These are phyloP conservation scores for Aaosphaeria pasadenensis DNA, from an alignment of 2,329 filamentous ascomycete genomes.

Conservation along the genomic window DNA sequence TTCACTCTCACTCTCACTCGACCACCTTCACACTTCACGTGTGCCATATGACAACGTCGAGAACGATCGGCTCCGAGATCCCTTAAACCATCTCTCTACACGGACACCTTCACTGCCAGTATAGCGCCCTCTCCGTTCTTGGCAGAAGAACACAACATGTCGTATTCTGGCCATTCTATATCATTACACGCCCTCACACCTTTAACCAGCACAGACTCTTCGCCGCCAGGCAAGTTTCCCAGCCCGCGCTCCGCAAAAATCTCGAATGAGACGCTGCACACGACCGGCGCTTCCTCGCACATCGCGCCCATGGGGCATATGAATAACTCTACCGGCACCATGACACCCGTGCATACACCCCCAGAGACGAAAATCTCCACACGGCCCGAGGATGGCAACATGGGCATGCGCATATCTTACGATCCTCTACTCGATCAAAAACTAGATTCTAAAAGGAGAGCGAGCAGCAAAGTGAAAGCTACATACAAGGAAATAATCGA, in stretches of 20 bases:
- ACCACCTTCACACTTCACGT: slow-evolving; percentile 15
- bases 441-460: slow-evolving; percentile 43
- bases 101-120: slow-evolving; percentile 67
- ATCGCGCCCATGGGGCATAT: slow-evolving; percentile 26
- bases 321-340: slow-evolving; percentile 46
- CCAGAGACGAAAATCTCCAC: slow-evolving; percentile 46
- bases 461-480: slow-evolving; percentile 27
- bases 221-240: slow-evolving; percentile 55
- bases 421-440: slow-evolving; percentile 57
- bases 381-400: slow-evolving; percentile 51
- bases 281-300: slow-evolving; percentile 26
- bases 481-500: slow-evolving; percentile 52
- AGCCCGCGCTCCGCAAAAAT: slow-evolving; percentile 51
- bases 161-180: slow-evolving; percentile 54
- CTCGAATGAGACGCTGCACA: slow-evolving; percentile 35
- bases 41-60: slow-evolving; percentile 24
- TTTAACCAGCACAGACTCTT: slow-evolving; percentile 64
- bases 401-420: slow-evolving; percentile 59
- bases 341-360: slow-evolving; percentile 44
- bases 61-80: slow-evolving; percentile 51
- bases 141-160: slow-evolving; percentile 50
- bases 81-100: slow-evolving; percentile 66
- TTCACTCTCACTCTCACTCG: slow-evolving; percentile 1
- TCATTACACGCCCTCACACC: slow-evolving; percentile 59
- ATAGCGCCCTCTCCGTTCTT: slow-evolving; percentile 71